Percentiles rank a stretch among this genome's conserved stretches.
These are phyloP conservation scores for Aciculoconidium aculeatum DNA, from an alignment of 805 yeast species.

Conservation along the genomic window DNA sequence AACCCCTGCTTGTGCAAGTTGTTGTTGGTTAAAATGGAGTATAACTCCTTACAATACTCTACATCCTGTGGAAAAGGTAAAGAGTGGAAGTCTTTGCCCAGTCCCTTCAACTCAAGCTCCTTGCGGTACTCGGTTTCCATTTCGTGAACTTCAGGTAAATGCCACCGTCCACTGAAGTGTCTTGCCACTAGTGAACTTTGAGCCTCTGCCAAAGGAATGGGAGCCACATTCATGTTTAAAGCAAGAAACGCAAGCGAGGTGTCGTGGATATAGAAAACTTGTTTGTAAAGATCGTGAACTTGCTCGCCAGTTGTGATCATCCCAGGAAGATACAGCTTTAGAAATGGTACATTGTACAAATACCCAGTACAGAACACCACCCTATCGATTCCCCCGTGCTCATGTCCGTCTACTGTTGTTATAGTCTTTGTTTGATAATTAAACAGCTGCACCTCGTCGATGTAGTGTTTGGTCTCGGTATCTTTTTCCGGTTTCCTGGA, in stretches of 20 bases:
- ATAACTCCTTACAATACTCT: conserved; percentile 15
- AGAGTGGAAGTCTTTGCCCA: conserved; percentile 12
- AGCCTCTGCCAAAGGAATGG: conserved; percentile 34
- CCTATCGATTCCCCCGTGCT: conserved; percentile 12
- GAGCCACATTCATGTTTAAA: conserved; percentile 22
- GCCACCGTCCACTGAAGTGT: conserved; percentile 23
- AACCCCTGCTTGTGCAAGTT: conserved; percentile 13
- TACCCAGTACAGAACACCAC: conserved; percentile 23
- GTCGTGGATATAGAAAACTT: conserved; percentile 27
- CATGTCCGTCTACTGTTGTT: conserved; percentile 11
- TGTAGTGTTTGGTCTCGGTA: not conserved
- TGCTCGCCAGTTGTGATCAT: conserved; percentile 17
- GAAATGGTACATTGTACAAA: conserved; percentile 16
- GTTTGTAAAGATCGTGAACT: conserved; percentile 27
- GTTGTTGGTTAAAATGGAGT: conserved; percentile 9
- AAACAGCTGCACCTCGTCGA: too few species aligned
- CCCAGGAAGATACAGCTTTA: conserved; percentile 12
- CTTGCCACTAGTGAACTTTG: conserved; percentile 33
- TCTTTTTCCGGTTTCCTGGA: conserved; percentile 4
- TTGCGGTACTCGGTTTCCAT: conserved; percentile 21
- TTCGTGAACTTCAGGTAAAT: conserved; percentile 21
- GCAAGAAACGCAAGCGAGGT: conserved; percentile 29
- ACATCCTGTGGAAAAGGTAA: conserved; percentile 15
- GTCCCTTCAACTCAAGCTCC: conserved; percentile 21
- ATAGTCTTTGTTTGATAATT: conserved; percentile 1